Evolutionary conservation across 1,284 basidiomycete species (phyloP).

Genomic region (Farysia itapuensis): DNA sequence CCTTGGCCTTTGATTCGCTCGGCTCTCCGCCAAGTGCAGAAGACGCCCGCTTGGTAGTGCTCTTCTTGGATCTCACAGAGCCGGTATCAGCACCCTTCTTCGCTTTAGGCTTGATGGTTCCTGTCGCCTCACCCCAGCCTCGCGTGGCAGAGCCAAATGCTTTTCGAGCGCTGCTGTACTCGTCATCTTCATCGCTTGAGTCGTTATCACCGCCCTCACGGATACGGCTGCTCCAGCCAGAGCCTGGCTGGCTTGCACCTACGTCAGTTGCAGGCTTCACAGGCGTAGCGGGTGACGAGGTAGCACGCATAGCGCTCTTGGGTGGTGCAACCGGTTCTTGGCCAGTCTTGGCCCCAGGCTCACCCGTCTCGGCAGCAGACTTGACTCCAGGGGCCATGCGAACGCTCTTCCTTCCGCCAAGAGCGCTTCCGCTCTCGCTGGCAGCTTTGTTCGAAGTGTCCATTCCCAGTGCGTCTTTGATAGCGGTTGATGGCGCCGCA

Average conservation of each 20-base stretch:
- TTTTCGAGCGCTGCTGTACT: conserved; percentile 47
- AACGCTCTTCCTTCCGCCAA: conserved; percentile 51
- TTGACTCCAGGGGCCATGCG: conserved; percentile 54
- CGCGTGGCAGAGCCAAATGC: conserved; percentile 50
- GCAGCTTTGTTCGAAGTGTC: conserved; percentile 17
- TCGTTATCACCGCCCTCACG: conserved; percentile 12
- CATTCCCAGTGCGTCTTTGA: conserved; percentile 1
- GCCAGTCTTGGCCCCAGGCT: no score
- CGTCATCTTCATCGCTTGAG: conserved; percentile 47
- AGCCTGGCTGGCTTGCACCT: no score
- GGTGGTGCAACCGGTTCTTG: no score
- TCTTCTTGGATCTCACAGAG: conserved; percentile 22
- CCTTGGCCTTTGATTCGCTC: conserved; percentile 1
- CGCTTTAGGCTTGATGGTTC: conserved; percentile 22
- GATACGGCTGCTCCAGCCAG: conserved; percentile 50
- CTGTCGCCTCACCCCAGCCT: conserved; percentile 47
- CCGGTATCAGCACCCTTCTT: conserved; percentile 21
- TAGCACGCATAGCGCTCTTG: no score
- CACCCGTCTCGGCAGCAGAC: conserved; percentile 50
- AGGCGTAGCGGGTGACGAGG: no score
- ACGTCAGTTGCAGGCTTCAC: no score
- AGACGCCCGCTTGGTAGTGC: conserved; percentile 1
- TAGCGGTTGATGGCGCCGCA: conserved; percentile 4
- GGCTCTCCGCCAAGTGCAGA: not conserved
- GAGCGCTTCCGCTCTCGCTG: conserved; percentile 28